Conservation (phyloP, 2,329 filamentous ascomycete genomes). For the Bipolaris bicolor region DNA sequence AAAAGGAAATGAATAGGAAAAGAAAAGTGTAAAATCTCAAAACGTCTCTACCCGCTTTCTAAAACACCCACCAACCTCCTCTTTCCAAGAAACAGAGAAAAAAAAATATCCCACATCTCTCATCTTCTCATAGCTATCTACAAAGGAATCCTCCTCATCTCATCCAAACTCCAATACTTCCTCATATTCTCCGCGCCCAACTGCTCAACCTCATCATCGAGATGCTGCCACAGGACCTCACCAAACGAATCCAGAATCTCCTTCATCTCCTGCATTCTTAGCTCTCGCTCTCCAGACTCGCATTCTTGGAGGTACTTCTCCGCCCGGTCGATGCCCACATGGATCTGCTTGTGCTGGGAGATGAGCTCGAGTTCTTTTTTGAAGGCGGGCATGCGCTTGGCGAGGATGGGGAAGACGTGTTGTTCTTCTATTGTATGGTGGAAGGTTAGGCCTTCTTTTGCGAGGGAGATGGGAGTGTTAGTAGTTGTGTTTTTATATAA, state of each 20-base stretch:
- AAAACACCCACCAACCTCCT: too few relatives aligned
- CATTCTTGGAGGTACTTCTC: conserved; percentile 70
- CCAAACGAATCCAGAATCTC: conserved; percentile 79
- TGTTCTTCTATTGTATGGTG: conserved; percentile 86
- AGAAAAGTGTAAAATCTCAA: too few relatives aligned
- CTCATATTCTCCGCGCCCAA: conserved; percentile 88
- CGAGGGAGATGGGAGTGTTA: too few relatives aligned
- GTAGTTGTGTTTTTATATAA: too few relatives aligned
- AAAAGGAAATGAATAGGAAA: too few relatives aligned
- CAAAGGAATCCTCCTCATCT: conserved; percentile 74
- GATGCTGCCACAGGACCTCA: conserved; percentile 77
- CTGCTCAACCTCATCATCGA: conserved; percentile 82
- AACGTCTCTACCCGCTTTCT: too few relatives aligned
- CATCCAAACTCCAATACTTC: conserved; percentile 76
- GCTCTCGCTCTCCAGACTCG: conserved; percentile 65
- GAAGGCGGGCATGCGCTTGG: conserved; percentile 80
- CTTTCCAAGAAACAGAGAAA: too few relatives aligned
- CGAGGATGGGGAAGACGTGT: conserved; percentile 80
- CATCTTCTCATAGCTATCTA: conserved; percentile 40
- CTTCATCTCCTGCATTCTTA: conserved; percentile 66
- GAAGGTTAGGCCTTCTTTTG: conserved; percentile 58
- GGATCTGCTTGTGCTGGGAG: conserved; percentile 78
- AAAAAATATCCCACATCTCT: too few relatives aligned
- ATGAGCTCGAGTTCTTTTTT: conserved; percentile 68
- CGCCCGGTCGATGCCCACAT: conserved; percentile 73